phyloP scores from a whole-genome alignment of 2,329 filamentous ascomycete genomes.

The Monosporascus cannonballus region DNA sequence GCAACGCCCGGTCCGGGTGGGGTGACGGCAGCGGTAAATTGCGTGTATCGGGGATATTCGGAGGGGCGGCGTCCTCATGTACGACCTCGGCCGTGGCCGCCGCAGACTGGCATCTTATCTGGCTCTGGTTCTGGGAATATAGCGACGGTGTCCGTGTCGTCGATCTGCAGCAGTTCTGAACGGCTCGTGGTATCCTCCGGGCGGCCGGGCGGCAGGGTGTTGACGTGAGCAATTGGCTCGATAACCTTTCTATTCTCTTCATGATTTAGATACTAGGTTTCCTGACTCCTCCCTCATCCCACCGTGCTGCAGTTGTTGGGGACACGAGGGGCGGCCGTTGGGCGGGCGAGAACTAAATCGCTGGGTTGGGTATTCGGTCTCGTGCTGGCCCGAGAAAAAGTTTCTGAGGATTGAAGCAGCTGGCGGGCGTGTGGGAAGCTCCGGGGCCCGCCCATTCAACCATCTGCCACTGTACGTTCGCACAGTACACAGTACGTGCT shows the following conservation, averaged over 20 bases:
- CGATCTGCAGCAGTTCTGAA: slow-evolving; percentile 3
- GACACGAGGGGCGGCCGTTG: slow-evolving; percentile 13
- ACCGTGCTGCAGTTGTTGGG: slow-evolving; percentile 13
- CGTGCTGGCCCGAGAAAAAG: slow-evolving; percentile 24
- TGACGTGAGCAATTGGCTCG: slow-evolving; percentile 49
- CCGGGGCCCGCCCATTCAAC: neutral
- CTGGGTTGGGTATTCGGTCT: slow-evolving; percentile 16
- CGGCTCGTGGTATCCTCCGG: slow-evolving; percentile 21
- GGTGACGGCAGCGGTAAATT: slow-evolving; percentile 60
- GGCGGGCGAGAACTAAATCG: slow-evolving; percentile 10
- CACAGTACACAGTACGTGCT: too few species aligned
- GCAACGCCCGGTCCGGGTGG: slow-evolving; percentile 55
- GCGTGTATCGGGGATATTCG: slow-evolving; percentile 18
- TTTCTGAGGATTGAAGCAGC: slow-evolving; percentile 20
- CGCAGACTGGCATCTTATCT: slow-evolving; percentile 20
- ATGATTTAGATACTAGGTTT: slow-evolving; percentile 28
- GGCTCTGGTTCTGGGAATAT: slow-evolving; percentile 4
- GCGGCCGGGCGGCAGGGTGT: slow-evolving; percentile 38
- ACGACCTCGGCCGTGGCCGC: slow-evolving; percentile 13
- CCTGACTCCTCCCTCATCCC: slow-evolving; percentile 17
- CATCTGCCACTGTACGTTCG: too few species aligned
- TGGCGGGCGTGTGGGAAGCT: slow-evolving; percentile 6
- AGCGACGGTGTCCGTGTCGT: slow-evolving; percentile 11
- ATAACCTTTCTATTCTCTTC: slow-evolving; percentile 59
- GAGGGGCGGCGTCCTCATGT: slow-evolving; percentile 16